Conservation (phyloP, 2,329 filamentous ascomycete species). For the Colletotrichum sansevieriae region DNA sequence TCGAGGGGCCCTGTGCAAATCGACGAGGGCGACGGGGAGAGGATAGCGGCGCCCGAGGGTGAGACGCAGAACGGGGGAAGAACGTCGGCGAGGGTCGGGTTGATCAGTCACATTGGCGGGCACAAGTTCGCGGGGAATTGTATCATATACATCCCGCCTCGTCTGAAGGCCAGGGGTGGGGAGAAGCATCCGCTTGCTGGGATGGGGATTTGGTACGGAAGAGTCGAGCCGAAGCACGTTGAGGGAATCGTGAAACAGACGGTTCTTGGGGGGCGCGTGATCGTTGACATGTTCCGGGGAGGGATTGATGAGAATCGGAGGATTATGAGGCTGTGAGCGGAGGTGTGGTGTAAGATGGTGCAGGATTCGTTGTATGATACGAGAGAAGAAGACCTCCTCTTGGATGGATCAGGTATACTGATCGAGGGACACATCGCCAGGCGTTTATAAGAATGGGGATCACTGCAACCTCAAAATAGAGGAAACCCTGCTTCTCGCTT, state of each 20-base stretch:
- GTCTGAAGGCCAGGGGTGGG: conserved; percentile 54
- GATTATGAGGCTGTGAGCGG: conserved; percentile 59
- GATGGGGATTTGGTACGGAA: conserved; percentile 84
- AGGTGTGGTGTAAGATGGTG: background rate
- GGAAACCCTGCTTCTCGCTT: too few species aligned
- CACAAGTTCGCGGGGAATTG: conserved; percentile 91
- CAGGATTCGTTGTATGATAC: conserved; percentile 22
- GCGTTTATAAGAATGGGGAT: too few species aligned
- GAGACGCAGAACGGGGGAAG: conserved; percentile 36
- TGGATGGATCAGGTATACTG: too few species aligned
- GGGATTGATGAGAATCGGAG: conserved; percentile 70
- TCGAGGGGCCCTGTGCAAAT: conserved; percentile 59
- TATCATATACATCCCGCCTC: conserved; percentile 81
- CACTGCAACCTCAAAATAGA: too few species aligned
- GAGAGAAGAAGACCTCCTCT: too few species aligned
- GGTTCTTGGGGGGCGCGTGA: conserved; percentile 73
- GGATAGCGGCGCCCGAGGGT: conserved; percentile 24
- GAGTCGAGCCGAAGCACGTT: conserved; percentile 81
- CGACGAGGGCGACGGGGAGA: conserved; percentile 45
- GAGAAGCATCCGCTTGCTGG: conserved; percentile 72
- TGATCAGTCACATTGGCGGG: conserved; percentile 85
- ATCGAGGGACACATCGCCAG: too few species aligned
- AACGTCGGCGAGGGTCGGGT: conserved; percentile 70
- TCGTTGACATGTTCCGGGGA: conserved; percentile 79
- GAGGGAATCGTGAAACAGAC: conserved; percentile 83